Evolutionary conservation across 805 yeast species (phyloP), one percentile per base, ranked within the genome.

Genomic region (Saccharomycopsis sp.): DNA sequence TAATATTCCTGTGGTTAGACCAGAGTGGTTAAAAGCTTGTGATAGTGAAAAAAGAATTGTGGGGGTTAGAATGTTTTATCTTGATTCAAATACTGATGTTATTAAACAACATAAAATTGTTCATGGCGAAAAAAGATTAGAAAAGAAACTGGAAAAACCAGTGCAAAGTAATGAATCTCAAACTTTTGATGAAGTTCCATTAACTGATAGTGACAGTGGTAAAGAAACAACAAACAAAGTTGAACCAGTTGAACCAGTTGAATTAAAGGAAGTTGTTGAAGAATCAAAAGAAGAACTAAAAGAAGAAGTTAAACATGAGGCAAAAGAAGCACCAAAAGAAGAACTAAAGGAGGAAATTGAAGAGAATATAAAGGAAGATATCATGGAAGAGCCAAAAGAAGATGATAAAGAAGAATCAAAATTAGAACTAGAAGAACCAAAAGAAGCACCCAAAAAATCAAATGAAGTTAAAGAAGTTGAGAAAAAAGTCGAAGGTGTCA

Each of bases 1-100:
- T 64, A 92, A 87, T 55, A 86, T 92, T 41, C 98, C 98, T 2
- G 74, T 92, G 30, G 88, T 92, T 21, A 73, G 95, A 58, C 97
- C 98, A 0, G 96, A 92, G 57, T 92, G 97, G 97, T 65, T 92
- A 42, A 80, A 82, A 59, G 96, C 96, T 1, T 92, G 97, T 63
- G 94, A 84, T 72, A 75, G 64, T 87, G 96, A 88, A 54, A 74
- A 92, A 51, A 65, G 95, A 53, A 78, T 92, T 41, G 94, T 88
- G 32, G 96, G 97, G 21, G 98, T 92, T 13, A 71, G 94, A 53
- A 86, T 85, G 50, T 85, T 81, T 51, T 84, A 84, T 54, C 64
- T 46, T 17, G 47, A 51, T 31, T 40, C 45, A 5, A 40, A 35
- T 29, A 15, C 25, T 8, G 45, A 44, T 2, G 15, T 31, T 18